A percentile compares a stretch with the other conserved stretches of the same genome.
These are phyloP conservation scores for Trypethelium eluteriae DNA, from an alignment of 495 filamentous ascomycete species.

Conservation along the genomic window DNA sequence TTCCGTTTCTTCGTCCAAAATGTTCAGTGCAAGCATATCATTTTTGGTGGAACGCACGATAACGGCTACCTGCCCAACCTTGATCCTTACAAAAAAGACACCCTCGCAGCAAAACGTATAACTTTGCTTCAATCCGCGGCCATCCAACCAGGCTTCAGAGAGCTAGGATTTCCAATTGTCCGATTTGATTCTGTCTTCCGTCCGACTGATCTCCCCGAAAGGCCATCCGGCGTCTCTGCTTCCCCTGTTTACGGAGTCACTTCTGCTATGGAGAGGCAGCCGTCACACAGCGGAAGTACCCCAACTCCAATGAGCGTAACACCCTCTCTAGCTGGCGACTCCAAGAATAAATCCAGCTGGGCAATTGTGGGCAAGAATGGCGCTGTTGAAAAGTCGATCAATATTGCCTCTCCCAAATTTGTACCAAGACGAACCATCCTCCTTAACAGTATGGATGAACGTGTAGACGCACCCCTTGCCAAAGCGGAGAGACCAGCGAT, in stretches of 20 bases:
- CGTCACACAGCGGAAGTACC: neutral
- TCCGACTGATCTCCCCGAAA: conserved; percentile 18
- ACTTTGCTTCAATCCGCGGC: conserved; percentile 33
- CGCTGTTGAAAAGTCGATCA: conserved; percentile 25
- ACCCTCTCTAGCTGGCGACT: conserved; percentile 17
- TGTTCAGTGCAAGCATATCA: conserved; percentile 38
- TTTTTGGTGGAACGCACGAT: conserved; percentile 38
- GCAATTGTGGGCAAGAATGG: conserved; percentile 33
- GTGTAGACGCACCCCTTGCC: conserved; percentile 30
- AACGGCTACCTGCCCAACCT: conserved; percentile 36
- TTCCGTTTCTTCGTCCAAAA: conserved; percentile 36
- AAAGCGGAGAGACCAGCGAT: conserved; percentile 21
- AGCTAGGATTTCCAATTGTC: conserved; percentile 28
- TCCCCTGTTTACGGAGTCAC: neutral
- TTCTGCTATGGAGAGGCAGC: neutral
- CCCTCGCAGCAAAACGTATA: conserved; percentile 25
- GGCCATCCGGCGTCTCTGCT: neutral
- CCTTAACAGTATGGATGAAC: conserved; percentile 30
- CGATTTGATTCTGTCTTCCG: conserved; percentile 30
- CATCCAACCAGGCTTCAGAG: conserved; percentile 24
- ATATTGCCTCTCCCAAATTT: conserved; percentile 27
- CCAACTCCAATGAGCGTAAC: conserved; percentile 14
- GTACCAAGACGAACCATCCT: conserved; percentile 24
- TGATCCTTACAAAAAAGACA: conserved; percentile 32
- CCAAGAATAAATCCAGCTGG: conserved; percentile 24